phyloP scores from a whole-genome alignment of 805 yeast species.

The Hanseniaspora meyeri region DNA sequence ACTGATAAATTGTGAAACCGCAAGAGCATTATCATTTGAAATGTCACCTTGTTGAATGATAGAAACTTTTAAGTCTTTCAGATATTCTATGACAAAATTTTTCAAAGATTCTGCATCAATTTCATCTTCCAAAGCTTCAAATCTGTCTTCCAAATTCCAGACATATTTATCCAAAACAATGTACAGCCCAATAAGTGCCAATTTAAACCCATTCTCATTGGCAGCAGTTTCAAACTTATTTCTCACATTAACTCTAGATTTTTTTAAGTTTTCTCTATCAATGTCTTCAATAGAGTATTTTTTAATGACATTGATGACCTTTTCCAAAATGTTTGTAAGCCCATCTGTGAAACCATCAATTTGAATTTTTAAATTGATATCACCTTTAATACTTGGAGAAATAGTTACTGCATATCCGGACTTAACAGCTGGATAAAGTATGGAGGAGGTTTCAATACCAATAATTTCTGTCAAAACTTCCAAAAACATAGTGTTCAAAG shows the following conservation, averaged over 20 bases:
- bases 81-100: conserved; percentile 24
- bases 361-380: conserved; percentile 40
- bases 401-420: conserved; percentile 48
- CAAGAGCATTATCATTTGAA: conserved; percentile 17
- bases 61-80: conserved; percentile 28
- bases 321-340: conserved; percentile 26
- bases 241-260: conserved; percentile 38
- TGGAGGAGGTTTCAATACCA: conserved; percentile 30
- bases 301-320: conserved; percentile 19
- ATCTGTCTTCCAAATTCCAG: conserved; percentile 43
- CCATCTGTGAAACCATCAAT: conserved; percentile 42
- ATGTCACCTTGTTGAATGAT: conserved; percentile 42
- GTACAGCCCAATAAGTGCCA: conserved; percentile 39
- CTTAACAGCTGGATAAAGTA: conserved; percentile 43
- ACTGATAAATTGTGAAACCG: conserved; percentile 21
- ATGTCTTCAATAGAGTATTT: background rate
- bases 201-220: conserved; percentile 34
- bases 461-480: conserved; percentile 44
- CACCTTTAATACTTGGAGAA: conserved; percentile 43
- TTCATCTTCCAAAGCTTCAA: conserved; percentile 41
- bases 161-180: conserved; percentile 44
- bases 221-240: conserved; percentile 35
- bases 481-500: conserved; percentile 33
- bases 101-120: conserved; percentile 30
- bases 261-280: conserved; percentile 31